phyloP scores from a whole-genome alignment of 2,329 filamentous ascomycete genomes.

The Emmonsia crescens region DNA sequence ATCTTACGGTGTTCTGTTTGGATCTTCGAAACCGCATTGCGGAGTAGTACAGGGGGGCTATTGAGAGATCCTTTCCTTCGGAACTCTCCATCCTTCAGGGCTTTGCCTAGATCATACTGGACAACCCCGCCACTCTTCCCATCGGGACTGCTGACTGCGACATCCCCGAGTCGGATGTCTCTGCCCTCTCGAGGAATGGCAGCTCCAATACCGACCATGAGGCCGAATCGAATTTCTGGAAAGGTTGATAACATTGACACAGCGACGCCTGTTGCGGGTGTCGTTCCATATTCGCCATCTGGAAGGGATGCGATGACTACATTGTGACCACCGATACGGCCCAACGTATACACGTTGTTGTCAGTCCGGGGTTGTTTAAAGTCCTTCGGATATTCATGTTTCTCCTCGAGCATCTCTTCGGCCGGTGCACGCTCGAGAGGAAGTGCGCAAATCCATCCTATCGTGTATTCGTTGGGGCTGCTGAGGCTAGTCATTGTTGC shows the following conservation, averaged over 20 bases:
- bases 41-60: slow-evolving; percentile 8
- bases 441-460: slow-evolving; percentile 7
- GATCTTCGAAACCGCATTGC: not conserved
- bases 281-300: slow-evolving; percentile 7
- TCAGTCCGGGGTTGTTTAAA: slow-evolving; percentile 2
- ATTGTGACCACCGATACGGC: slow-evolving; percentile 13
- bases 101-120: slow-evolving; percentile 23
- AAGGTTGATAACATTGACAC: slow-evolving; percentile 14
- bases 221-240: slow-evolving; percentile 11
- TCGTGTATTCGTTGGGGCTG: slow-evolving; percentile 4
- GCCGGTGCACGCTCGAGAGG: not conserved
- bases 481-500: not conserved
- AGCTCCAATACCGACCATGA: slow-evolving; percentile 18
- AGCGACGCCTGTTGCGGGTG: slow-evolving; percentile 9
- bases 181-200: slow-evolving; percentile 10
- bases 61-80: slow-evolving; percentile 15
- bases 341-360: slow-evolving; percentile 15
- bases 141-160: slow-evolving; percentile 14
- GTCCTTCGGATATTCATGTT: not conserved
- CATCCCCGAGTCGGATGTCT: slow-evolving; percentile 19
- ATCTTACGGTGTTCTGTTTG: not conserved
- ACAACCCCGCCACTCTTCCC: slow-evolving; percentile 16
- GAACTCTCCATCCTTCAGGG: slow-evolving; percentile 12
- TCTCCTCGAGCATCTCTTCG: slow-evolving; percentile 8
- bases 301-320: slow-evolving; percentile 14